phyloP scores from a whole-genome alignment of 2,329 filamentous ascomycete genomes.

The Cytospora mali region DNA sequence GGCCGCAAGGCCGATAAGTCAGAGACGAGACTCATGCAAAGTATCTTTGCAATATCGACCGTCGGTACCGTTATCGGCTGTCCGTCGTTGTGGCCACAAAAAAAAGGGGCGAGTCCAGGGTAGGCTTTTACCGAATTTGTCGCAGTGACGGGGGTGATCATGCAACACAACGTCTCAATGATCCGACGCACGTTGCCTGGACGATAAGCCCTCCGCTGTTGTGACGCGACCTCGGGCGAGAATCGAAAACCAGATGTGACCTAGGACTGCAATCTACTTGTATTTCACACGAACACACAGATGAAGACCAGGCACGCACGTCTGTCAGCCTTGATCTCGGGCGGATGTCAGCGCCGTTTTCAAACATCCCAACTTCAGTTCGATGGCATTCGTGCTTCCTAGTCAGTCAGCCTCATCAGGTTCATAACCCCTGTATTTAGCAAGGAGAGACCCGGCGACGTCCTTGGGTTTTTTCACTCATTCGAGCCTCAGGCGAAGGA shows the following conservation, averaged over 20 bases:
- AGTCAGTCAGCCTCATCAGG: not conserved
- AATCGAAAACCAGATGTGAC: not conserved
- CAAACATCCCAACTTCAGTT: not conserved
- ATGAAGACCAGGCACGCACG: not conserved
- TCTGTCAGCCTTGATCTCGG: not conserved
- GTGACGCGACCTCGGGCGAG: not conserved
- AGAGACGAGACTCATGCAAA: not conserved
- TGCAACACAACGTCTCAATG: not conserved
- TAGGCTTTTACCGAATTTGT: not conserved
- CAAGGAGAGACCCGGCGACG: not conserved
- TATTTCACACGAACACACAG: not conserved
- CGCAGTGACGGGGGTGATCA: not conserved
- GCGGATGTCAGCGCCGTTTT: not conserved
- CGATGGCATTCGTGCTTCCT: not conserved
- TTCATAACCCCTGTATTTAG: not conserved
- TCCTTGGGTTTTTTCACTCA: slow-evolving; percentile 4
- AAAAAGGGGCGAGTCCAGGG: not conserved
- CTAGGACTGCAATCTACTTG: not conserved
- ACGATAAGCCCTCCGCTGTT: not conserved
- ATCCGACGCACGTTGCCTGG: not conserved
- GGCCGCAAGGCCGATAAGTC: not conserved
- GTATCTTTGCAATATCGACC: not conserved
- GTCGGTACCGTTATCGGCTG: not conserved
- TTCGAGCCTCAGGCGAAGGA: slow-evolving; percentile 22
- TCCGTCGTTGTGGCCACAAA: not conserved